phyloP scores from a whole-genome alignment of 495 filamentous ascomycete genomes.

The Melanomma pulvis-pyrius region DNA sequence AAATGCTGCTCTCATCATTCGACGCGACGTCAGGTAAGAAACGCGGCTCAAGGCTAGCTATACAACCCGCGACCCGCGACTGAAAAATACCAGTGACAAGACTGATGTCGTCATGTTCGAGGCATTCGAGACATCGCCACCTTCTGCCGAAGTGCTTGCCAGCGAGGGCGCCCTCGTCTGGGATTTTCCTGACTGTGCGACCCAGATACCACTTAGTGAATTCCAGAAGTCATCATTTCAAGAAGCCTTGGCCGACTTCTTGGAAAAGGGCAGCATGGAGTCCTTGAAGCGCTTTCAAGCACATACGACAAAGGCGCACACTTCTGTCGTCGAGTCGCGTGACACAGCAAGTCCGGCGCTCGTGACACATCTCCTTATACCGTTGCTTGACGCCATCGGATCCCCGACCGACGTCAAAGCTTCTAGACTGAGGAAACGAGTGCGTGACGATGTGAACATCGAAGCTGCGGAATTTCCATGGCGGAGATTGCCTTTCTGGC shows the following conservation, averaged over 20 bases:
- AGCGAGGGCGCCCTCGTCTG: conserved; percentile 50
- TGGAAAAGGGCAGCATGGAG: conserved; percentile 62
- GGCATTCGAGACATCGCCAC: conserved; percentile 59
- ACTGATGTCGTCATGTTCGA: conserved; percentile 51
- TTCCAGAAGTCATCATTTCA: conserved; percentile 54
- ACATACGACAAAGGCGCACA: conserved; percentile 53
- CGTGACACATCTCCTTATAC: conserved; percentile 59
- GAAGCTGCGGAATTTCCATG: conserved; percentile 55
- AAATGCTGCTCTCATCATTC: conserved; percentile 29
- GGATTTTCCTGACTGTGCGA: conserved; percentile 53
- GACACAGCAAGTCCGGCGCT: conserved; percentile 59
- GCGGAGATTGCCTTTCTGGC: conserved; percentile 61
- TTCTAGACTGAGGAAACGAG: conserved; percentile 53
- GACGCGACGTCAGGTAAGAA: conserved; percentile 8
- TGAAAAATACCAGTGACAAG: background rate
- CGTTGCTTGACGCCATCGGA: conserved; percentile 59
- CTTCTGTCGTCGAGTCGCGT: conserved; percentile 53
- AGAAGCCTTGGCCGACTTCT: conserved; percentile 53
- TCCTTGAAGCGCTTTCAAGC: conserved; percentile 57
- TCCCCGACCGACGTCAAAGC: conserved; percentile 37
- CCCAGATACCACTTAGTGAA: conserved; percentile 42
- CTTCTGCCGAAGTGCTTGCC: conserved; percentile 52
- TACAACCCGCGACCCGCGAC: too few relatives aligned
- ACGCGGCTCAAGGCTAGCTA: background rate
- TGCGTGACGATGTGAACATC: conserved; percentile 58